Evolutionary conservation across 371 early-diverging fungal species (phyloP), one percentile per base, ranked within the genome.

Genomic region (Globomyces sp.): DNA sequence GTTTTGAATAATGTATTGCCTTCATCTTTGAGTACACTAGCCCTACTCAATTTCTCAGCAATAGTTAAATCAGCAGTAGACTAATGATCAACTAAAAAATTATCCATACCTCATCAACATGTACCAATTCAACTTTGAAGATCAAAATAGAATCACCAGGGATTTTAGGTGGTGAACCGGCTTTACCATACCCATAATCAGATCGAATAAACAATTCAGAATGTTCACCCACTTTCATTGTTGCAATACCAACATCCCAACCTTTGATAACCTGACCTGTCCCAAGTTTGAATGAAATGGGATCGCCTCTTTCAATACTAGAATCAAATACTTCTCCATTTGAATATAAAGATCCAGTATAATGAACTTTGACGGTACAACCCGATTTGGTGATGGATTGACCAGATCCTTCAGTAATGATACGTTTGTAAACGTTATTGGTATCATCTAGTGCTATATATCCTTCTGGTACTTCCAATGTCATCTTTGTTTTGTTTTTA

Each of bases 211-310:
- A 57, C 11, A 79, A 68, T 48, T 67, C 67, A 10, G 70, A 65
- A 36, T 72, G 24, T 62, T 80, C 81, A 45, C 76, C 79, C 34
- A 92, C 59, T 63, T 86, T 83, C 86, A 96, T 85, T 68, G 70
- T 71, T 62, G 66, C 68, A n/a, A 78, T 39, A 36, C 77, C 77
- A 63, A 83, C 75, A 65, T 90, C 89, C 90, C 91, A 91, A 69
- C 94, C 96, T 63, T 78, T 74, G 80, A 98, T 96, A 66, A 96
- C 93, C 66, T 83, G 83, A 34, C 94, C 94, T 64, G 87, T 9
- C 39, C 41, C 45, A 10, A 57, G 6, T 13, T 41, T 58, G 41
- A 51, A 68, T 34, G 11, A 46, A 41, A 68, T 43, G 1, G 39
- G 39, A 10, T 42, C 45, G 9, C 63, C 63, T 63, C 63, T 48